Base-by-base conservation (phyloP, 768 basidiomycete species). In the Coprinopsis strossmayeri region DNA sequence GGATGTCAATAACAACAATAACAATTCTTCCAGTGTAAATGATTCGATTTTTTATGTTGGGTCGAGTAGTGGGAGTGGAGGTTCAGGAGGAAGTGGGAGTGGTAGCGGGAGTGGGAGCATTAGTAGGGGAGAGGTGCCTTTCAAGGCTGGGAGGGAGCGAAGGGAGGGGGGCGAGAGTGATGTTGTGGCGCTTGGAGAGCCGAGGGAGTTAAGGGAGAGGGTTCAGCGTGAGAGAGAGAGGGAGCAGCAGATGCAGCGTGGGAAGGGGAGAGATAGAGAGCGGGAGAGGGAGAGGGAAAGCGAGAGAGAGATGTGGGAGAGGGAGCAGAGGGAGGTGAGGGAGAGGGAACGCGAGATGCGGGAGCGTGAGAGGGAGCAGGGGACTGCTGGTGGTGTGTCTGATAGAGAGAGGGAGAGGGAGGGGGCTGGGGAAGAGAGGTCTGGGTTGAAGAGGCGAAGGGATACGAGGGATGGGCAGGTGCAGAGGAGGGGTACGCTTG, bases 211-310 rank as follows among this genome's bases (percentile, higher is more conserved):
- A 52, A 27, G 55, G 46, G 24, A 52, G 56, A 17, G 47, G 30
- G 30, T 32, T 32, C 7, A 7, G 30, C 30, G 30, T 32, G 30
- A 32, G 7, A 32, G 7, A 32, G 9, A 7, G 30, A 7, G 7
- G 30, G 9, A 15, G 30, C 9, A 32, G 15, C 57, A 18, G 55
- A 54, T 43, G 53, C 56, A 34, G 46, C 50, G 55, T 55, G 44
- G 54, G 48, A 20, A 26, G 11, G 1, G 28, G 48, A 26, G 57
- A 53, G 11, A 53, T 56, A 12, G 55, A 53, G 18, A 34, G 41
- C 11, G 58, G 12, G 62, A 63, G 20, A 53, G 63, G 41, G 55
- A 59, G 2, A 20, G 53, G 9, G 59, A 57, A 12, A 34, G 57
- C 25, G 59, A 58, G 25, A 52, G 53, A 28, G 54, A 57, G 27